These are phyloP conservation scores for Parathielavia hyrcaniae DNA, from an alignment of 495 filamentous ascomycete species.

Conservation along the genomic window DNA sequence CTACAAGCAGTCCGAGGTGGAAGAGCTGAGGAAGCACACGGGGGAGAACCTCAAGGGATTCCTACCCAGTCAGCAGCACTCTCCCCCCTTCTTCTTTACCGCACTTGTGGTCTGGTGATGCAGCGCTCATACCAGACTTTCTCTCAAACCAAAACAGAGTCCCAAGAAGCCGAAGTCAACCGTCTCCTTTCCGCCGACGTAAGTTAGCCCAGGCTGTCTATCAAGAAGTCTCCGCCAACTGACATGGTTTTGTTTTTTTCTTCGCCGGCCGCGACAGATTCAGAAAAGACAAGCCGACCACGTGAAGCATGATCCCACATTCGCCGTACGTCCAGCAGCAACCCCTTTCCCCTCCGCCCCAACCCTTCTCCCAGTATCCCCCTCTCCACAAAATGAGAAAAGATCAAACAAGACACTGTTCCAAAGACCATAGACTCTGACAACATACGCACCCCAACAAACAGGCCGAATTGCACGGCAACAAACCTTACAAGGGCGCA, in stretches of 20 bases:
- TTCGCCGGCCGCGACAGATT: constrained; percentile 1
- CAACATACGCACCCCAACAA: not conserved
- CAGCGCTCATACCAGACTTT: not conserved
- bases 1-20: constrained; percentile 17
- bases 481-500: constrained; percentile 24
- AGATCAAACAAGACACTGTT: no score
- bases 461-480: constrained; percentile 24
- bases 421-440: no score
- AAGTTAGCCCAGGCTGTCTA: no score
- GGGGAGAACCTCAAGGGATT: constrained; percentile 28
- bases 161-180: constrained; percentile 19
- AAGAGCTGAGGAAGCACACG: constrained; percentile 15
- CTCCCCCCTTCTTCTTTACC: no score
- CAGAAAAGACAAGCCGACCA: constrained; percentile 12
- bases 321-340: constrained; percentile 15
- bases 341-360: not conserved
- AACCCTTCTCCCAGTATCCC: no score
- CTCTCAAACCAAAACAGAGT: no score
- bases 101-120: no score
- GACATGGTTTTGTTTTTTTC: not conserved
- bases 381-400: no score
- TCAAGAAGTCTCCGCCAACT: not conserved
- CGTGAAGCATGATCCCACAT: constrained; percentile 26
- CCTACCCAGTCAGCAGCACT: constrained; percentile 21
- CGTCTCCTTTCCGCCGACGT: constrained; percentile 13